phyloP scores from a whole-genome alignment of 2,329 filamentous ascomycete species.

The Diaporthe capsici region DNA sequence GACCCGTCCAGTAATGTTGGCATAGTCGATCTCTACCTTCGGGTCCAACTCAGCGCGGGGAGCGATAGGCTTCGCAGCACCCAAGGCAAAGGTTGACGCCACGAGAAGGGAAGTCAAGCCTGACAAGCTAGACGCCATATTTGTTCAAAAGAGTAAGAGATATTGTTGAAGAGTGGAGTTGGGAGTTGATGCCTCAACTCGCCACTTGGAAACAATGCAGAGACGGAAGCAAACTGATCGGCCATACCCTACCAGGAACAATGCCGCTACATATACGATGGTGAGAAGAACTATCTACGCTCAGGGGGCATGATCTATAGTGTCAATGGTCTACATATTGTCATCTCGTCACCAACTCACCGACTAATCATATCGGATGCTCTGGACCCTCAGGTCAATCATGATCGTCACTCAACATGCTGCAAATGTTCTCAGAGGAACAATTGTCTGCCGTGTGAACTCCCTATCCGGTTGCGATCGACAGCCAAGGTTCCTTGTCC shows the following conservation, averaged over 20 bases:
- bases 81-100: background rate
- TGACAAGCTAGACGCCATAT: background rate
- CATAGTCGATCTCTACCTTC: conserved; percentile 5
- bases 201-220: background rate
- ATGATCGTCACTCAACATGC: background rate
- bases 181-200: background rate
- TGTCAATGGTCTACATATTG: no score
- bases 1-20: conserved; percentile 20
- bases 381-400: background rate
- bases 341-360: background rate
- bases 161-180: background rate
- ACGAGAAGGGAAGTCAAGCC: background rate
- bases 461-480: background rate
- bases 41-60: background rate
- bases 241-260: background rate
- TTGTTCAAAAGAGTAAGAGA: background rate
- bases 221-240: background rate
- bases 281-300: background rate
- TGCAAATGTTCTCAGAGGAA: background rate
- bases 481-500: background rate
- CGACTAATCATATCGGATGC: background rate
- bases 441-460: background rate
- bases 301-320: background rate
- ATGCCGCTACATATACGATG: background rate
- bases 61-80: background rate